Evolutionary conservation across 805 yeast species (phyloP).

Genomic region (Kazachstania kunashirensis): DNA sequence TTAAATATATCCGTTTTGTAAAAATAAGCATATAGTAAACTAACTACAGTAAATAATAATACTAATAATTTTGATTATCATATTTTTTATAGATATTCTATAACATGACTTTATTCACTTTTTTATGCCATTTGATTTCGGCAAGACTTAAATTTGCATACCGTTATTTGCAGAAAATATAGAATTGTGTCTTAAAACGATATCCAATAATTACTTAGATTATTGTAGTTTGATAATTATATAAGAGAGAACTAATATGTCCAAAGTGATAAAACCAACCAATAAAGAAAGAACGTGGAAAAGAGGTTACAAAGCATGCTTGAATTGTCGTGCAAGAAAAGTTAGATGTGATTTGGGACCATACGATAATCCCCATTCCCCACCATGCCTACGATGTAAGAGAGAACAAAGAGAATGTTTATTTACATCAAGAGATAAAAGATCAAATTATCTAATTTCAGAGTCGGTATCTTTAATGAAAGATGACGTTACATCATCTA

Average conservation of each 20-base stretch:
- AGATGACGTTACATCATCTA: neutral
- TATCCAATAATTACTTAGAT: too few relatives aligned
- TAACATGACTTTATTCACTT: too few relatives aligned
- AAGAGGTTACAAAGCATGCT: constrained; percentile 73
- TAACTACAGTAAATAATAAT: too few relatives aligned
- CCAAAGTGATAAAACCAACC: neutral
- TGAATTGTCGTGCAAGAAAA: constrained; percentile 75
- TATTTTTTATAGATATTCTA: too few relatives aligned
- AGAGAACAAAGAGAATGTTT: constrained; percentile 72
- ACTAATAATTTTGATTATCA: too few relatives aligned
- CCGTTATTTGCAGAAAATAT: too few relatives aligned
- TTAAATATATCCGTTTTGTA: too few relatives aligned
- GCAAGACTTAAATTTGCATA: too few relatives aligned
- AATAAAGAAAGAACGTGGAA: constrained; percentile 31
- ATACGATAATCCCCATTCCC: constrained; percentile 57
- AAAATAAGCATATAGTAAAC: too few relatives aligned
- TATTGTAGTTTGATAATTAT: too few relatives aligned
- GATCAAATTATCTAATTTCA: neutral
- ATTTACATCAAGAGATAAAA: constrained; percentile 4
- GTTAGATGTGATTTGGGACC: constrained; percentile 82
- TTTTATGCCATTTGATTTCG: too few relatives aligned
- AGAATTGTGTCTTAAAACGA: too few relatives aligned
- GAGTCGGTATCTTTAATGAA: neutral
- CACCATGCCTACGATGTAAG: constrained; percentile 78
- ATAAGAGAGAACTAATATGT: neutral